phyloP scores from a whole-genome alignment of 1,284 basidiomycete genomes.

The Cryptococcus sp. region DNA sequence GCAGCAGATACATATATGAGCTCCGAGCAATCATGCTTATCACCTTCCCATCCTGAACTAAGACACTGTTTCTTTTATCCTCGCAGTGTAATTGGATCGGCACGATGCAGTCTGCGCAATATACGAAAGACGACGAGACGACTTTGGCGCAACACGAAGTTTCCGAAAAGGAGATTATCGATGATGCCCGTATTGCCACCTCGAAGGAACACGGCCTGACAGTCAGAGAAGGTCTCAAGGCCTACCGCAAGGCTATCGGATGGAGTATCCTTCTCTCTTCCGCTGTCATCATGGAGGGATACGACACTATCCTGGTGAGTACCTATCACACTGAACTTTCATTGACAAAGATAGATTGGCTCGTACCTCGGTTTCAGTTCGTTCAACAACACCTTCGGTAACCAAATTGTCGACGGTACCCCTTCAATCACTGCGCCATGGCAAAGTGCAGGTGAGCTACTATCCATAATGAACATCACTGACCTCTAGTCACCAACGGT shows the following conservation, averaged over 20 bases:
- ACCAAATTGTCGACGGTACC: constrained; percentile 11
- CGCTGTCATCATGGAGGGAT: constrained; percentile 52
- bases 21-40: background rate
- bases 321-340: background rate
- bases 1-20: too few species aligned
- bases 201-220: constrained; percentile 30
- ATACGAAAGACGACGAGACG: constrained; percentile 6
- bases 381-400: constrained; percentile 16
- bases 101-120: background rate
- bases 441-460: constrained; percentile 14
- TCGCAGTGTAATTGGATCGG: background rate
- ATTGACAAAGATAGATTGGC: constrained; percentile 9
- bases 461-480: background rate
- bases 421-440: constrained; percentile 16
- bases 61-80: too few species aligned
- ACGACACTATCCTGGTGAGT: constrained; percentile 27
- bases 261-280: constrained; percentile 49
- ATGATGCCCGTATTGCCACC: constrained; percentile 20
- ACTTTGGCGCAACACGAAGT: background rate
- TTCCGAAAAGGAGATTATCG: constrained; percentile 6
- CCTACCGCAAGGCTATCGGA: constrained; percentile 48
- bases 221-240: constrained; percentile 22
- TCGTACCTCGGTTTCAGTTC: constrained; percentile 13
- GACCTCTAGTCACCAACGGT: constrained; percentile 11
- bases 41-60: background rate